These are phyloP conservation scores for Gossypium arboreum DNA, from an alignment of 345 rosid species.

Conservation along the genomic window DNA sequence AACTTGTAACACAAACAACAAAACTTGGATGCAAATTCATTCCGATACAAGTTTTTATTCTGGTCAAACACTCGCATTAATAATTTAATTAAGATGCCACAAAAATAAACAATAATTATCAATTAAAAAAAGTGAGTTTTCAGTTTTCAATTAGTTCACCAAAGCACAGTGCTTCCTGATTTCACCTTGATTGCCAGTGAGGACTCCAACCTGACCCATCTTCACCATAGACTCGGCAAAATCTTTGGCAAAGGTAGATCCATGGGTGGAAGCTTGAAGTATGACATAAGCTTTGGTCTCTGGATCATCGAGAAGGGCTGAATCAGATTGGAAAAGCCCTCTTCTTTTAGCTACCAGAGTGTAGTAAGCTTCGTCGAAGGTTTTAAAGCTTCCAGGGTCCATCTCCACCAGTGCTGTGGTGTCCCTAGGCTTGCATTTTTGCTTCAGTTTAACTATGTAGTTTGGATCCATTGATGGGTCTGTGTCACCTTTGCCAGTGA, in stretches of 20 bases:
- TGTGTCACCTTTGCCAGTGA: conserved; percentile 50
- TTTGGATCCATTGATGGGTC: conserved; percentile 55
- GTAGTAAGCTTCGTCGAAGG: conserved; percentile 50
- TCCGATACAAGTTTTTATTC: background rate
- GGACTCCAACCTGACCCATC: conserved; percentile 45
- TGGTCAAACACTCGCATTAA: background rate
- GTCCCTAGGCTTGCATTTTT: conserved; percentile 43
- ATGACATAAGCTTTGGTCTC: conserved; percentile 34
- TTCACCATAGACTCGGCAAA: conserved; percentile 57
- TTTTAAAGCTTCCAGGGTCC: conserved; percentile 63
- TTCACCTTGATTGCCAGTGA: conserved; percentile 50
- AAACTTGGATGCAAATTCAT: background rate
- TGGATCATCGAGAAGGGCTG: conserved; percentile 48
- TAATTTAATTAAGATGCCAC: background rate
- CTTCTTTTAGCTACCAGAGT: conserved; percentile 39
- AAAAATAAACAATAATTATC: background rate
- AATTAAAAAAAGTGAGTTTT: background rate
- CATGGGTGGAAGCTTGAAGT: conserved; percentile 29
- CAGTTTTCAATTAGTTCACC: conserved; percentile 19
- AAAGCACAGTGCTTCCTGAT: conserved; percentile 48
- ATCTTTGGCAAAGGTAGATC: conserved; percentile 37
- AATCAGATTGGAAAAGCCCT: conserved; percentile 59
- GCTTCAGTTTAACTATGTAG: conserved; percentile 42
- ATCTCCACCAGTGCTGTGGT: conserved; percentile 32
- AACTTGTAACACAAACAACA: background rate